A percentile compares a stretch with the other conserved stretches of the same genome.
Conservation (phyloP, 2,329 filamentous ascomycete genomes). For the Colletotrichum sp. region DNA sequence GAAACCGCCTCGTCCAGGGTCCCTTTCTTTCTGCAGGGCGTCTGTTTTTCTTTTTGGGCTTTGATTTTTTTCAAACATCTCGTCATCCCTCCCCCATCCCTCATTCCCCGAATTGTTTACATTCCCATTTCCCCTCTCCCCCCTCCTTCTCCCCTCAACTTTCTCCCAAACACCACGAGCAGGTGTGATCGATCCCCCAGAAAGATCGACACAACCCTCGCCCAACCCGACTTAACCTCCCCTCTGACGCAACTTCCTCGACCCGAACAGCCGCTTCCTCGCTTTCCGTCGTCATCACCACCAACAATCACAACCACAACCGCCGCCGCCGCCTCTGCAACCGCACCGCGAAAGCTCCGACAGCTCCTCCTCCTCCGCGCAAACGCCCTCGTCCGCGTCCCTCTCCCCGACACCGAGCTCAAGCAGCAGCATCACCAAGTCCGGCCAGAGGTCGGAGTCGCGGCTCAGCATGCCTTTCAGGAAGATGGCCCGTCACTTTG, state of each 20-base stretch:
- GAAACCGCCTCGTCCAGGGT: neutral
- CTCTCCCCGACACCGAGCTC: neutral
- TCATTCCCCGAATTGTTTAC: neutral
- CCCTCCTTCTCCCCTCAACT: neutral
- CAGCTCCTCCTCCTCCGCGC: neutral
- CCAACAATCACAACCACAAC: neutral
- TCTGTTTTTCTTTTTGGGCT: neutral
- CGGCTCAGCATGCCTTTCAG: constrained; percentile 31
- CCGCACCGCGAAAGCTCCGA: neutral
- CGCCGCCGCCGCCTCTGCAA: neutral
- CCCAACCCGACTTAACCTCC: neutral
- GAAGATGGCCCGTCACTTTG: constrained; percentile 51
- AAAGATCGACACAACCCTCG: neutral
- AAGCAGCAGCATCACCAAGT: constrained; percentile 6
- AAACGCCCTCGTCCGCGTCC: neutral
- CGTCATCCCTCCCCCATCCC: neutral
- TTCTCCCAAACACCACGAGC: neutral
- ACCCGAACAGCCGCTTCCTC: constrained; percentile 13
- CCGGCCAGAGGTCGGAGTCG: constrained; percentile 20
- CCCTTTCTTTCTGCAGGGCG: neutral
- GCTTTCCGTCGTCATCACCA: constrained; percentile 8
- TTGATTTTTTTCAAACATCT: neutral
- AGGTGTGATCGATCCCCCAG: neutral
- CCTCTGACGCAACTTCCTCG: constrained; percentile 13
- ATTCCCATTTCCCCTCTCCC: neutral